Evolutionary conservation across 2,329 filamentous ascomycete genomes (phyloP).

Genomic region (Scedosporium boydii): DNA sequence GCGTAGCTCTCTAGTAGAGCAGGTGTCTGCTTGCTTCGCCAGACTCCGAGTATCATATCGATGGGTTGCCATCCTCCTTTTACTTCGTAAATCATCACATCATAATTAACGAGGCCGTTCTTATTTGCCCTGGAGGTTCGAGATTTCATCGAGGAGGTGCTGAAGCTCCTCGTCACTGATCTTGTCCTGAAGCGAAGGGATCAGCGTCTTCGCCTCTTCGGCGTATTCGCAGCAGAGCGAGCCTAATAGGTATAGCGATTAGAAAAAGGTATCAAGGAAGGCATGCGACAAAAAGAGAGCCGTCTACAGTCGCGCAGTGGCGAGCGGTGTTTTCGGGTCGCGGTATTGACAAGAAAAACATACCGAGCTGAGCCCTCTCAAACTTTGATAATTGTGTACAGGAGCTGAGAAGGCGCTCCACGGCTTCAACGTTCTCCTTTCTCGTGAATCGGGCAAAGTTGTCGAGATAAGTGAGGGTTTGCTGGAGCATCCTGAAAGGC

Average conservation of each 20-base stretch:
- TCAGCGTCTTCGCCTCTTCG: slow-evolving; percentile 93
- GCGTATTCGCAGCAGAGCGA: slow-evolving; percentile 86
- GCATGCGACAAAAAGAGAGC: slow-evolving; percentile 1
- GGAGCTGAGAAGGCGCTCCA: slow-evolving; percentile 74
- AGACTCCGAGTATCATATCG: no score
- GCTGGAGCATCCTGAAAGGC: slow-evolving; percentile 57
- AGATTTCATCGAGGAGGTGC: slow-evolving; percentile 81
- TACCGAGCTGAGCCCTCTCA: slow-evolving; percentile 86
- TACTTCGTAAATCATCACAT: not conserved
- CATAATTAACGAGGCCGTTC: not conserved
- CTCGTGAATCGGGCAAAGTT: slow-evolving; percentile 94
- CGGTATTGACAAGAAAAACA: slow-evolving; percentile 12
- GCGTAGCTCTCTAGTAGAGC: no score
- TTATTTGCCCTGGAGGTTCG: slow-evolving; percentile 51
- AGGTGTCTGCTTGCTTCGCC: no score
- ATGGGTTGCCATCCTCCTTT: not conserved
- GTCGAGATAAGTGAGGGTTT: slow-evolving; percentile 88
- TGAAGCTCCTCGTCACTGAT: slow-evolving; percentile 84
- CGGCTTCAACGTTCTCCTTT: slow-evolving; percentile 89
- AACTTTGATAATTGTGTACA: slow-evolving; percentile 80
- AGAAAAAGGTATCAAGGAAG: not conserved
- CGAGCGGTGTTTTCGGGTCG: not conserved
- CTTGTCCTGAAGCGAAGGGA: slow-evolving; percentile 82
- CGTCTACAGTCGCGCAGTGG: not conserved
- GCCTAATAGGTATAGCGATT: slow-evolving; percentile 37